Evolutionary conservation across 306 rosid species (phyloP).

Genomic region (Quercus glauca): DNA sequence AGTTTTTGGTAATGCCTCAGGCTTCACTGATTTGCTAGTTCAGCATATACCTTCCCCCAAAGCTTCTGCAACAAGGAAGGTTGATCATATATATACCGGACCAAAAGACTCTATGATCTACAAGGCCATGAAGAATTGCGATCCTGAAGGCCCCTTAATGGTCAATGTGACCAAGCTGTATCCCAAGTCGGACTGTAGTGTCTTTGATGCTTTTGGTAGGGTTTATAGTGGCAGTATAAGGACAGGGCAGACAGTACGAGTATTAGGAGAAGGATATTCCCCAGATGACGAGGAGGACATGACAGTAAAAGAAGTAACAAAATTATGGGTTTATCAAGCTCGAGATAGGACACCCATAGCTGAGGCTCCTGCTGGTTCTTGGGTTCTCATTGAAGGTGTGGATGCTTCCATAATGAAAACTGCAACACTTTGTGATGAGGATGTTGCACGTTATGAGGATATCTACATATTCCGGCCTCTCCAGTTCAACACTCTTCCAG

Average conservation of each 20-base stretch:
- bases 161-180: conserved; percentile 90
- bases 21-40: conserved; percentile 95
- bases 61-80: conserved; percentile 77
- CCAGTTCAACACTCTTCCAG: conserved; percentile 91
- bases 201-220: conserved; percentile 98
- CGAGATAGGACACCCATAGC: conserved; percentile 91
- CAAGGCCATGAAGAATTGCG: conserved; percentile 84
- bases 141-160: conserved; percentile 83
- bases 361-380: conserved; percentile 94
- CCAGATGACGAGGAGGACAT: conserved; percentile 99
- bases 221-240: conserved; percentile 90
- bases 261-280: conserved; percentile 96
- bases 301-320: conserved; percentile 93
- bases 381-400: conserved; percentile 99
- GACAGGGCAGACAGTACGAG: conserved; percentile 93
- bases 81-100: conserved; percentile 86
- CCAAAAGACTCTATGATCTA: conserved; percentile 83
- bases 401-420: conserved; percentile 99
- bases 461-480: conserved; percentile 91
- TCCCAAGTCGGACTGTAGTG: conserved; percentile 97
- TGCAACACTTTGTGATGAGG: conserved; percentile 79
- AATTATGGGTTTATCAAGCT: conserved; percentile 96
- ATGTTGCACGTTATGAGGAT: conserved; percentile 64
- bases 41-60: conserved; percentile 92
- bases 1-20: conserved; percentile 85